phyloP scores from a whole-genome alignment of 2,329 filamentous ascomycete species.

The Botrytis galanthina region DNA sequence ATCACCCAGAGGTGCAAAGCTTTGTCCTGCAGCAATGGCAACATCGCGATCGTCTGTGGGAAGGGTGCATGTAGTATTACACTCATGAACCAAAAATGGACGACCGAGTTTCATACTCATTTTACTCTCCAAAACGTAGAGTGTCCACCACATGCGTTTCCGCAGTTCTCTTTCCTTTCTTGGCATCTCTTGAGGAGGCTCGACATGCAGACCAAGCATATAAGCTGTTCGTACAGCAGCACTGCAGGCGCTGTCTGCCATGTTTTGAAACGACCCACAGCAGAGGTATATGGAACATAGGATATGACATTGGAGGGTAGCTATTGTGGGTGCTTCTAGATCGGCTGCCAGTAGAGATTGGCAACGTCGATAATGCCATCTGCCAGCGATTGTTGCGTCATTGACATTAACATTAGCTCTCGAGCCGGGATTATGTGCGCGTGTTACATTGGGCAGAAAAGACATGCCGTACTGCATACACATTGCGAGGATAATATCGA shows the following conservation, averaged over 20 bases:
- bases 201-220: constrained; percentile 43
- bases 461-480: constrained; percentile 49
- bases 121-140: constrained; percentile 45
- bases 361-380: constrained; percentile 43
- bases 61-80: constrained; percentile 36
- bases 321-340: constrained; percentile 42
- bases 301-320: constrained; percentile 44
- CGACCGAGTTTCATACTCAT: constrained; percentile 42
- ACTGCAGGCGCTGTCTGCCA: constrained; percentile 39
- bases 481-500: constrained; percentile 52
- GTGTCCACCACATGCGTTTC: constrained; percentile 47
- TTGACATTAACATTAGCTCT: constrained; percentile 28
- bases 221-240: constrained; percentile 42
- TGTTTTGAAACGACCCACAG: constrained; percentile 43
- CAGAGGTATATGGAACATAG: constrained; percentile 43
- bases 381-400: constrained; percentile 41
- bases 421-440: constrained; percentile 14
- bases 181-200: constrained; percentile 40
- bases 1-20: constrained; percentile 35
- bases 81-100: constrained; percentile 37
- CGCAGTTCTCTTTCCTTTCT: constrained; percentile 40
- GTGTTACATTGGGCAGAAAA: constrained; percentile 25
- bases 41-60: constrained; percentile 38
- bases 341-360: constrained; percentile 41
- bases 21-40: constrained; percentile 32